Conservation (phyloP, 306 rosid species). For the Corylus avellana region DNA sequence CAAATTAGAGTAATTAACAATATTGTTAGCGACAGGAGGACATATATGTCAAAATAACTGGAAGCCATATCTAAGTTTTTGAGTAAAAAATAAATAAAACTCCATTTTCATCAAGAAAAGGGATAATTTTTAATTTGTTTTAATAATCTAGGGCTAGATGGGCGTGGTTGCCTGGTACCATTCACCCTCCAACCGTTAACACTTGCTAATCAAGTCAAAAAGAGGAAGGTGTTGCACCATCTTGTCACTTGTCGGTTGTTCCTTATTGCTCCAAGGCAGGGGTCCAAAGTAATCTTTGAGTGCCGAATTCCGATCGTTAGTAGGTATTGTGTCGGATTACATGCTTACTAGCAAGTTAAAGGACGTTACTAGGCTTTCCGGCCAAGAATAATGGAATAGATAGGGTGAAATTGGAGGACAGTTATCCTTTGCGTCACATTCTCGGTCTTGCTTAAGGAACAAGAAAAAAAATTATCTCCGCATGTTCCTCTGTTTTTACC, state of each 20-base stretch:
- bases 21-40: constrained; percentile 4
- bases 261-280: background rate
- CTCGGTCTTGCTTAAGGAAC: no score
- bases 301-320: no score
- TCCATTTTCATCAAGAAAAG: constrained; percentile 23
- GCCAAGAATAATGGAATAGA: no score
- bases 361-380: no score
- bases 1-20: background rate
- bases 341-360: no score
- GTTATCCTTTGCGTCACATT: no score
- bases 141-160: constrained; percentile 1
- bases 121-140: constrained; percentile 13
- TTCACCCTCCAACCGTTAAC: constrained; percentile 60
- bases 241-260: constrained; percentile 52
- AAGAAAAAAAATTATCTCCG: no score
- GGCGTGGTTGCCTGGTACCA: constrained; percentile 47
- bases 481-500: no score
- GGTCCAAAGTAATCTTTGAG: no score
- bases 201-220: constrained; percentile 53
- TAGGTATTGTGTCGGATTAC: no score
- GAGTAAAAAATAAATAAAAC: constrained; percentile 16
- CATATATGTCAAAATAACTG: constrained; percentile 17
- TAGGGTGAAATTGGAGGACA: no score
- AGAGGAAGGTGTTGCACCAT: constrained; percentile 26
- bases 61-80: constrained; percentile 1